Evolutionary conservation across 257 asterid genomes (phyloP), one percentile per base, ranked within the genome.

Genomic region (Salvia hispanica): DNA sequence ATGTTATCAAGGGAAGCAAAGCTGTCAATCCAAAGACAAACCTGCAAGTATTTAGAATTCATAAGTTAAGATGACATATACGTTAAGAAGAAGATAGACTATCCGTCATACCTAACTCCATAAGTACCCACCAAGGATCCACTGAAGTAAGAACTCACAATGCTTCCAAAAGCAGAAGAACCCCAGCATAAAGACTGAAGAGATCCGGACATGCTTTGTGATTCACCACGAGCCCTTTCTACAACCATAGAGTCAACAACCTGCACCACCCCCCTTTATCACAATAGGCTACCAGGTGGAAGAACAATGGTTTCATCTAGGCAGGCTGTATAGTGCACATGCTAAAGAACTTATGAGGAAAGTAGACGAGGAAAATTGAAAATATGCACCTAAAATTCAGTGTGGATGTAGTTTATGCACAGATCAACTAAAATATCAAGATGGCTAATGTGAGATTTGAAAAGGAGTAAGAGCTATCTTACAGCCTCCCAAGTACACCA

Each of bases 191-290:
- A 74, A 6, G 97, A 91, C 82, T 91, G 96, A 64, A 91, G 97
- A 58, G 97, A 88, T 72, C 96, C 96, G 10, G 97, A 89, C 87
- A 85, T 83, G 85, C 97, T 91, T 72, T 91, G 97, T 70, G 96
- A 86, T 79, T 91, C 97, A 7, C 97, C 97, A 39, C 97, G 96
- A 70, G 96, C 95, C 82, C 96, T 85, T 82, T 91, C 97, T 51
- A 91, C 96, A 47, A 91, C 96, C 97, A 91, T 91, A 58, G 97
- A 91, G 83, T 88, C 97, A 46, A 91, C 97, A 57, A 91, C 97
- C 97, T 88, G 75, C 74, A 76, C 40, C 64, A 70, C 39, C 39
- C 66, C 66, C 56, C 66, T 76, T 72, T 70, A 71, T 78, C 62
- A 70, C 45, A 59, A 52, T 39, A 74, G 47, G 62, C 65, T 45